These are phyloP conservation scores for Aspergillus affinis DNA, from an alignment of 495 filamentous ascomycete genomes.

Conservation along the genomic window DNA sequence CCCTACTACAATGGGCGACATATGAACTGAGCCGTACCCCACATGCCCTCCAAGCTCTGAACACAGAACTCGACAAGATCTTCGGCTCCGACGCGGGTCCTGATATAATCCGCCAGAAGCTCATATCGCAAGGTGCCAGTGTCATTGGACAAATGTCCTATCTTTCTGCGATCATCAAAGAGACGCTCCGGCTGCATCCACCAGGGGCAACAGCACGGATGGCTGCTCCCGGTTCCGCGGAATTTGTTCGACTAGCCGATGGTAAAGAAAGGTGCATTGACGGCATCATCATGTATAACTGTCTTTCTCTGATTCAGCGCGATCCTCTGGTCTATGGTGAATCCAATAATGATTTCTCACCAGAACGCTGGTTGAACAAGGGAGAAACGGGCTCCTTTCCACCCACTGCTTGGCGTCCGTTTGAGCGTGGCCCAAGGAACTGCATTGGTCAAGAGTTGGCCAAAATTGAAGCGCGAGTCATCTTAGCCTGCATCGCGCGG, in stretches of 20 bases:
- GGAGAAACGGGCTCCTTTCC: constrained; percentile 10
- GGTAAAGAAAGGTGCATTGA: constrained; percentile 34
- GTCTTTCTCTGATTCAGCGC: constrained; percentile 22
- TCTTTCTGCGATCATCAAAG: constrained; percentile 49
- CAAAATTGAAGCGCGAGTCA: constrained; percentile 40
- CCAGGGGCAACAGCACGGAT: constrained; percentile 40
- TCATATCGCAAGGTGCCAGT: constrained; percentile 9
- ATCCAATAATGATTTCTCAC: constrained; percentile 19
- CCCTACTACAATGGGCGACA: constrained; percentile 34
- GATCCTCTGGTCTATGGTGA: constrained; percentile 21
- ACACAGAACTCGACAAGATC: constrained; percentile 44
- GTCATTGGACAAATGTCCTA: constrained; percentile 42
- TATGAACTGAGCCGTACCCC: constrained; percentile 52
- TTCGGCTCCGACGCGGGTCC: constrained; percentile 27
- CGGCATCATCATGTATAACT: constrained; percentile 26
- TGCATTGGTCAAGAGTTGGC: constrained; percentile 54
- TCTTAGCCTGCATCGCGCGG: constrained; percentile 37
- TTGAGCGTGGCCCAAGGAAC: constrained; percentile 47
- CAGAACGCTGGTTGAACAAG: constrained; percentile 25
- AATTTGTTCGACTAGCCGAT: constrained; percentile 26
- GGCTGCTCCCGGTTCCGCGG: constrained; percentile 27
- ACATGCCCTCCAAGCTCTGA: constrained; percentile 32
- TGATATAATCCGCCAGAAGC: constrained; percentile 7
- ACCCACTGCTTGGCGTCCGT: constrained; percentile 44
- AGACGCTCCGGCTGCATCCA: constrained; percentile 45